Evolutionary conservation across 176 grass and related monocot species (phyloP).

Genomic region (Cenchrus fungigraminus): DNA sequence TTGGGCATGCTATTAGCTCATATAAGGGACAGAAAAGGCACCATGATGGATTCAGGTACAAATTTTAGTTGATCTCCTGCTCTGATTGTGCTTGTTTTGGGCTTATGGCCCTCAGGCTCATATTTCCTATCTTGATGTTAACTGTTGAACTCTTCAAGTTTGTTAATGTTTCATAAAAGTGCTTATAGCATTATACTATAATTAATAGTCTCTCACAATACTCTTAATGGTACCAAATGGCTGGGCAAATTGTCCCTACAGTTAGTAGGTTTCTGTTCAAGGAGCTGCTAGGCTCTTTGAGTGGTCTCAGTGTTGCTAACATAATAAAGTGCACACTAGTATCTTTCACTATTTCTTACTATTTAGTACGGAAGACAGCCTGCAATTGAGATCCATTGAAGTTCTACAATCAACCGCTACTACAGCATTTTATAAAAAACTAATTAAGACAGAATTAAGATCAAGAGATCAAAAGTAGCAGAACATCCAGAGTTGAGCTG

Average conservation of each 20-base stretch:
- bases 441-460: neutral
- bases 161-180: constrained; percentile 5
- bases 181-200: neutral
- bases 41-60: neutral
- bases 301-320: neutral
- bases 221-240: neutral
- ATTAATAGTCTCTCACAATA: neutral
- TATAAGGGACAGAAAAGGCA: constrained; percentile 23
- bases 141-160: neutral
- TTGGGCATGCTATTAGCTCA: constrained; percentile 35
- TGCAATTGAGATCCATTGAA: constrained; percentile 10
- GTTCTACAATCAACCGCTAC: constrained; percentile 8
- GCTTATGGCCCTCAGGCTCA: neutral
- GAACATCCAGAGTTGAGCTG: neutral
- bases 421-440: constrained; percentile 6
- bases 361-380: neutral
- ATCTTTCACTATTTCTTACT: neutral
- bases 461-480: neutral
- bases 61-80: constrained; percentile 1
- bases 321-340: neutral
- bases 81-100: constrained; percentile 8
- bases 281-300: neutral
- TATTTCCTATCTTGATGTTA: constrained; percentile 4
- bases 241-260: neutral
- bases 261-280: neutral